A percentile compares a stretch with the other conserved stretches of the same genome.
phyloP scores from a whole-genome alignment of 208 protist species.

The Acanthamoeba royreba region DNA sequence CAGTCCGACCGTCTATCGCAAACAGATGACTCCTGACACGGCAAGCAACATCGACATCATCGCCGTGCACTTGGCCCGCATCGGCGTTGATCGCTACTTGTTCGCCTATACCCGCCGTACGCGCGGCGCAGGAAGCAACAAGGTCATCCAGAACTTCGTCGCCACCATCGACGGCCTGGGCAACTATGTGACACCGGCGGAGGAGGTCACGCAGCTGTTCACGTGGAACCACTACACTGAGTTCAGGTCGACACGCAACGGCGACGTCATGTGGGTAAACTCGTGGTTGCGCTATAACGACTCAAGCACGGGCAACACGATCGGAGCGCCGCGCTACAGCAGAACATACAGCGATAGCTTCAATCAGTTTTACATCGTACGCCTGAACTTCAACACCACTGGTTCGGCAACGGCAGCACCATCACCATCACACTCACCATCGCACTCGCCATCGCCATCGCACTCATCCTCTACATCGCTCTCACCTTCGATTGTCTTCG shows the following conservation, averaged over 20 bases:
- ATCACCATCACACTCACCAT: not conserved
- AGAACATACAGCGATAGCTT: not conserved
- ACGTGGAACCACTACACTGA: not conserved
- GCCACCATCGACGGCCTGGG: not conserved
- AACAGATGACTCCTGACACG: not conserved
- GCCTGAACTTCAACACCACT: not conserved
- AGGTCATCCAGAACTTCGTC: not conserved
- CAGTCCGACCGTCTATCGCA: not conserved
- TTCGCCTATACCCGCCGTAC: not conserved
- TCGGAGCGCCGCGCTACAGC: not conserved
- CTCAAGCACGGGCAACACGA: not conserved
- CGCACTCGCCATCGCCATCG: not conserved
- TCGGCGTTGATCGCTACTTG: not conserved
- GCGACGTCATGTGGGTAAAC: not conserved
- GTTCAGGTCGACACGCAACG: not conserved
- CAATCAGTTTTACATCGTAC: not conserved
- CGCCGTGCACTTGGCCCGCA: not conserved
- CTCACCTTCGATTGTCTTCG: too few species aligned
- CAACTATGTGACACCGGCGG: not conserved
- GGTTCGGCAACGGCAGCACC: not conserved
- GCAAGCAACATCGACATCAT: not conserved
- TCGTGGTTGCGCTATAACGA: not conserved
- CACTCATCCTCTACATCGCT: not conserved
- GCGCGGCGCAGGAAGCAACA: not conserved
- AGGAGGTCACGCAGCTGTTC: not conserved